Evolutionary conservation across 805 yeast species (phyloP), one percentile per base, ranked within the genome.

Genomic region (Candida piceae): DNA sequence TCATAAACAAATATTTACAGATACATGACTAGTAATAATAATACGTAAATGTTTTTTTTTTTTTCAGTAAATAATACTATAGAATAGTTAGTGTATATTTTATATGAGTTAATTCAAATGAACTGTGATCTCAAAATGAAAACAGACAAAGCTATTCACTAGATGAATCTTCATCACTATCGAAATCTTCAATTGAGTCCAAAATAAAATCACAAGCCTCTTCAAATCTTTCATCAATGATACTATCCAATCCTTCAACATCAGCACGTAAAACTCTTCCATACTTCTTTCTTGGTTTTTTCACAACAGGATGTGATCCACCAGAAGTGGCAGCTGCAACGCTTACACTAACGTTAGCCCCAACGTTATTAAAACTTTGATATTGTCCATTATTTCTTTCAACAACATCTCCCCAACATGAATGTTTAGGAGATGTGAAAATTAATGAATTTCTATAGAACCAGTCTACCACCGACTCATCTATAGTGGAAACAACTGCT

Each of bases 381-480:
- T n/a, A 16, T 4, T 26, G 29, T 6, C 29, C 49, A 16, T 59
- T 45, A 11, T 65, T 64, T 15, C 52, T 53, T 19, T 55, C 56
- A 19, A 48, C 55, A 20, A 47, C 52, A 24, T 52, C 60, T 19
- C 78, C 81, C 97, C 97, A 90, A 46, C 93, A 83, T 5, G 83
- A 68, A 58, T 93, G 94, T 40, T 71, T 72, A 36, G 69, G 64
- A 34, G 86, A 71, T 4, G 96, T 77, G 60, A 88, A 89, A 1
- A 90, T 75, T 19, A 90, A 72, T 2, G 96, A 86, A 51, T 85
- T 83, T 45, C 80, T 78, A 64, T 78, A 88, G 60, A 79, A 93
- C 96, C 97, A 89, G 53, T 89, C 96, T 13, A 84, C 74, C 63
- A 89, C 73, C 7, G 83, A 76, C 59, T 93, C 97, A 58, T 90